These are phyloP conservation scores for Colletotrichum kahawae DNA, from an alignment of 2,329 filamentous ascomycete species.

Conservation along the genomic window DNA sequence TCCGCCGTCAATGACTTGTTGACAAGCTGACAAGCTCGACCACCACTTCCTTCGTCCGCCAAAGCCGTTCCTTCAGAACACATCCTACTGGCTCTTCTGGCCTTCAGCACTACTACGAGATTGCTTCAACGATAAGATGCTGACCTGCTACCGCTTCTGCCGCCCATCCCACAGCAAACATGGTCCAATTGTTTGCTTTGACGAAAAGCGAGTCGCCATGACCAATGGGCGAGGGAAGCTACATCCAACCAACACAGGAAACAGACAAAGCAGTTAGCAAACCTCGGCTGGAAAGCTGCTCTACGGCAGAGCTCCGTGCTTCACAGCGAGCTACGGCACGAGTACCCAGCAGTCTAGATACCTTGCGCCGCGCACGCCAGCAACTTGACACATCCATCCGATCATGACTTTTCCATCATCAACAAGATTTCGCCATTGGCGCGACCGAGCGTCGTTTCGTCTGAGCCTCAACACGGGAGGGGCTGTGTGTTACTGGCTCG, in stretches of 20 bases:
- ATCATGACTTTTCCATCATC: not conserved
- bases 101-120: not conserved
- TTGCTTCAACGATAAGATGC: not conserved
- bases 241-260: not conserved
- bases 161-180: not conserved
- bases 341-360: not conserved
- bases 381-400: not conserved
- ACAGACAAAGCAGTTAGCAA: not conserved
- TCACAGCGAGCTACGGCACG: not conserved
- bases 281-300: not conserved
- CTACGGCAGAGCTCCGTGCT: not conserved
- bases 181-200: not conserved
- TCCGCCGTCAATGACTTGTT: not conserved
- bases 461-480: not conserved
- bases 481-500: not conserved
- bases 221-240: not conserved
- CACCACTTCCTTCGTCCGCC: not conserved
- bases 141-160: not conserved
- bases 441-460: slow-evolving; percentile 6
- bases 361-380: not conserved
- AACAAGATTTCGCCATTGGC: not conserved
- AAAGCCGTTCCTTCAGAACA: not conserved
- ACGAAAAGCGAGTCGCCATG: not conserved
- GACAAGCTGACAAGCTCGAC: not conserved
- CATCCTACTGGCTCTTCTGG: not conserved